phyloP scores from a whole-genome alignment of 1,139 yeast species.

The Scheffersomyces cryptocercus region DNA sequence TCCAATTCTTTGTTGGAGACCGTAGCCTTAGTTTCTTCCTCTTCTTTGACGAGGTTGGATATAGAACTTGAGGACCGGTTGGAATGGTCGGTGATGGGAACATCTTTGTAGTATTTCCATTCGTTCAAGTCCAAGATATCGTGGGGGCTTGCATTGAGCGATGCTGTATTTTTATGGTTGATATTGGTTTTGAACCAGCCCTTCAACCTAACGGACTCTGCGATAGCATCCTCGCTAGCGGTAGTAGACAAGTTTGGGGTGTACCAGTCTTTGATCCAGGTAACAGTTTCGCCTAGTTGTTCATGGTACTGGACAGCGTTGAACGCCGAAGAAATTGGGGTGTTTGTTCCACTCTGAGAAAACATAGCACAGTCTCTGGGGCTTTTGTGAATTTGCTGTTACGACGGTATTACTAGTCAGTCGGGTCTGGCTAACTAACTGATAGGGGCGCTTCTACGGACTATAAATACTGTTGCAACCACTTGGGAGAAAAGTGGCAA shows the following conservation, averaged over 20 bases:
- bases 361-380: conserved; percentile 10
- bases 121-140: conserved; percentile 33
- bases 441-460: no score
- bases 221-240: conserved; percentile 13
- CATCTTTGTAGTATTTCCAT: conserved; percentile 25
- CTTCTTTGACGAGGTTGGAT: conserved; percentile 1
- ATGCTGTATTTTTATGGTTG: conserved; percentile 16
- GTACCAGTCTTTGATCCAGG: conserved; percentile 49
- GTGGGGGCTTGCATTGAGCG: conserved; percentile 15
- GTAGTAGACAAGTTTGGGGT: conserved; percentile 25
- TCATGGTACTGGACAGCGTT: conserved; percentile 15
- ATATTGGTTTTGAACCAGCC: conserved; percentile 42
- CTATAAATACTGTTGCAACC: no score
- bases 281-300: conserved; percentile 28
- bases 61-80: background rate
- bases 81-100: conserved; percentile 1
- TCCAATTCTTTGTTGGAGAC: conserved; percentile 15
- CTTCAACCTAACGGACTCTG: conserved; percentile 24
- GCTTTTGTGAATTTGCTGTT: no score
- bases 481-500: no score
- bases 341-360: conserved; percentile 20
- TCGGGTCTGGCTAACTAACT: no score
- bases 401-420: no score
- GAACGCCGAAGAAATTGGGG: conserved; percentile 14
- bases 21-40: conserved; percentile 3